Evolutionary conservation across 805 yeast genomes (phyloP), one percentile per base, ranked within the genome.

Genomic region (Pachysolen tannophilus): DNA sequence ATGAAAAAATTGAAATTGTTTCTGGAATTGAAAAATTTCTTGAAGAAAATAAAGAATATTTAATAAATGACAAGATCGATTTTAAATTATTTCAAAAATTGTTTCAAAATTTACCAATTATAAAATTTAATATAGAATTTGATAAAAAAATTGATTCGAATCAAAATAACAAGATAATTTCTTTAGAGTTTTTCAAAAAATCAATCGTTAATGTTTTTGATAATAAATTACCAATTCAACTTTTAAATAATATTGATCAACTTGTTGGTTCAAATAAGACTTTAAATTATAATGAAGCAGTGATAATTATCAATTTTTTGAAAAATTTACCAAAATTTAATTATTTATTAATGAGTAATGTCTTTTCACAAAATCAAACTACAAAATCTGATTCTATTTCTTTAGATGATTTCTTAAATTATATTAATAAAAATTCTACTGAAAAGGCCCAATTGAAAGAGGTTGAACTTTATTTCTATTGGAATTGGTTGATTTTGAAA

Each of bases 171-270:
- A 34, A 38, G 10, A 43, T 34, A 6, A 44, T 57, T 15, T 31
- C 45, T 9, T 33, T 50, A 3, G 28, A 28, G 4, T 44, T 44
- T 28, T 47, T 58, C 25, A 43, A 38, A 19, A 6, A 26, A 28
- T 31, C 54, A 8, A 44, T 56, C 15, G 37, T 43, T 13, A 42
- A 44, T 6, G 43, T 56, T 9, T 57, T 52, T 38, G 51, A 56
- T 34, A 26, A 44, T 26, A 49, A 57, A 33, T 39, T 59, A 13
- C 56, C 63, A 5, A 24, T 34, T 8, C 80, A 80, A 48, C 79
- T 86, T 20, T 60, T 75, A 35, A 62, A 67, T 33, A 94, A 87
- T 52, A 75, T 83, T 13, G 69, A 74, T 39, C 73, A 78, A 27
- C 63, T 83, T 34, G 5, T 30, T 11, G 33, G 33, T 6, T 3